These are phyloP conservation scores for Aspergillus wentii DNA, from an alignment of 495 filamentous ascomycete genomes.

Conservation along the genomic window DNA sequence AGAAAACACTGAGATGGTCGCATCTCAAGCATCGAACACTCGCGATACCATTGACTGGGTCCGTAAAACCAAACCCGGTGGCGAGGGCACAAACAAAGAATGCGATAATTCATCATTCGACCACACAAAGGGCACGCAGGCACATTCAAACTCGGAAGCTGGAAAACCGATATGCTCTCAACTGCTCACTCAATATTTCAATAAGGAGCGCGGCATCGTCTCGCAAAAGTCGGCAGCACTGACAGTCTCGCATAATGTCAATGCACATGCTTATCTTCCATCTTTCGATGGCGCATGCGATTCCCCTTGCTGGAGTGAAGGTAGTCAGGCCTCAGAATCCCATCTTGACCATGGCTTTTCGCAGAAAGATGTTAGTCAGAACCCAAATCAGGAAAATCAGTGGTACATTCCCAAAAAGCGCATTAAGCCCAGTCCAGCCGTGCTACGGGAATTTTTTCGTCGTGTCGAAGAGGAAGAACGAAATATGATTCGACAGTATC, in stretches of 20 bases:
- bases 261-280: slow-evolving; percentile 26
- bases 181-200: slow-evolving; percentile 11
- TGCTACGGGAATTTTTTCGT: slow-evolving; percentile 8
- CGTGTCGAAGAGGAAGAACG: slow-evolving; percentile 8
- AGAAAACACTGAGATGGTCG: no score
- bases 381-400: not conserved
- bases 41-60: no score
- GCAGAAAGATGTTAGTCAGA: not conserved
- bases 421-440: slow-evolving; percentile 1
- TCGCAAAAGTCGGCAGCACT: slow-evolving; percentile 18
- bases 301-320: slow-evolving; percentile 3
- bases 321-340: no score
- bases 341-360: no score
- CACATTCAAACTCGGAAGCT: no score
- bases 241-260: slow-evolving; percentile 21
- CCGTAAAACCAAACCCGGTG: no score
- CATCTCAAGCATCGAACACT: no score
- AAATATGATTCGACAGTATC: slow-evolving; percentile 7
- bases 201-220: slow-evolving; percentile 12
- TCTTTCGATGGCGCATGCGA: slow-evolving; percentile 20
- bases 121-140: no score
- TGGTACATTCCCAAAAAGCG: slow-evolving; percentile 8
- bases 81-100: no score
- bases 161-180: no score
- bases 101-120: no score